Base-by-base conservation (phyloP, 2,329 filamentous ascomycete genomes). In the Phyllosticta citriasiana region DNA sequence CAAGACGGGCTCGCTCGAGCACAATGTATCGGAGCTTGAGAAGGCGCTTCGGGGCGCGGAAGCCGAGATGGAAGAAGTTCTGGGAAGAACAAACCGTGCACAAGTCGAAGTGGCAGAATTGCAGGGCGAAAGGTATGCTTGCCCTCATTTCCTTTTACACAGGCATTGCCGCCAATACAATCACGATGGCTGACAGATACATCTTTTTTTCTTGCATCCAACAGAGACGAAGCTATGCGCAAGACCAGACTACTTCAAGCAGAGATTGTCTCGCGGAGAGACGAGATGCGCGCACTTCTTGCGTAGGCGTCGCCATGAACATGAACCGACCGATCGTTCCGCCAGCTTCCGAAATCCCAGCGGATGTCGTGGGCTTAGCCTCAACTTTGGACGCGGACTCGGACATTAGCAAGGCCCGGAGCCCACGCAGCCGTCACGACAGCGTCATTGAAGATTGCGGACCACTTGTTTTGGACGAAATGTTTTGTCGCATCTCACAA, bases 71-170 rank as follows among this genome's bases (percentile, higher is more conserved):
- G 85, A 90, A 70, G 86, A 90, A 73, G 89, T 94, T 7, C 88
- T 95, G 7, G 80, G 86, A 63, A 82, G 88, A 65, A 93, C 95
- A 86, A 93, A 90, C 74, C 79, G 80, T 67, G 88, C 89, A 9
- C 89, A 94, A 76, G 89, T 92, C 67, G 88, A 92, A 75, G 89
- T 94, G 61, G 84, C 88, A 69, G 84, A 89, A 70, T 79, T 95
- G 62, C 89, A 92, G 73, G 84, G 84, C 66, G 84, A 88, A 74
- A 81, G 84, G 73, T 78, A 47, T 47, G 67, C 65, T 71, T 67
- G 57, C 53, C 55, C 19, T 35, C 19, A 3, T 51, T n/a, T 24
- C 22, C 22, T 7, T 53, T 47, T 2, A 47, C n/a, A n/a, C 40
- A 47, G 40, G 19, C n/a, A n/a, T 24, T 12, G 25, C 35, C 24